Conservation (phyloP, 1,284 basidiomycete species). For the Cryptococcus sp. region DNA sequence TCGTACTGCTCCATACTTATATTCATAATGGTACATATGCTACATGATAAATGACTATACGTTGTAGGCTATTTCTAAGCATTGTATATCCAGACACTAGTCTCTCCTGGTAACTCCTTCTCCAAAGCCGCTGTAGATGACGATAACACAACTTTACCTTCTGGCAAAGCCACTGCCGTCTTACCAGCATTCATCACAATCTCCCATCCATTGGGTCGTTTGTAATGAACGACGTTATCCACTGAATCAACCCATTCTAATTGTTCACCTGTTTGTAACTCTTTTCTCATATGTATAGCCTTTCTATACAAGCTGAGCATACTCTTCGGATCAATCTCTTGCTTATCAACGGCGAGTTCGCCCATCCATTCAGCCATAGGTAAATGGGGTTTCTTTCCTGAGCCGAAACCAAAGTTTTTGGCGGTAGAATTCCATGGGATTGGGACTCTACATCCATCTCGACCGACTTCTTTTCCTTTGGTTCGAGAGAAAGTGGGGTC, state of each 20-base stretch:
- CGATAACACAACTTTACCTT: conserved; percentile 15
- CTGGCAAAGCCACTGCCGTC: conserved; percentile 13
- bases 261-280: conserved; percentile 25
- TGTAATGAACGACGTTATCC: conserved; percentile 22
- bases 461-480: conserved; percentile 30
- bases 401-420: conserved; percentile 25
- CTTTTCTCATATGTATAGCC: conserved; percentile 18
- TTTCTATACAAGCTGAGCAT: conserved; percentile 29
- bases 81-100: too few species aligned
- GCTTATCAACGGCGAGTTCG: conserved; percentile 23
- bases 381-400: conserved; percentile 16
- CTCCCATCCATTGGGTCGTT: conserved; percentile 33
- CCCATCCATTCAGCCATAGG: conserved; percentile 22
- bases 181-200: conserved; percentile 25
- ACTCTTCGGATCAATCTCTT: conserved; percentile 22
- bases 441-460: conserved; percentile 41
- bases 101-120: too few species aligned
- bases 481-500: conserved; percentile 40
- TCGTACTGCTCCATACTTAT: too few species aligned
- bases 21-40: too few species aligned
- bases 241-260: conserved; percentile 26
- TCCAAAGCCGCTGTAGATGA: too few species aligned
- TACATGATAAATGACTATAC: too few species aligned
- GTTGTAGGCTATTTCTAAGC: too few species aligned
- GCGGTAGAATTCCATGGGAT: conserved; percentile 22